These are phyloP conservation scores for Plectosphaerella cucumerina DNA, from an alignment of 2,329 filamentous ascomycete genomes.

Conservation along the genomic window DNA sequence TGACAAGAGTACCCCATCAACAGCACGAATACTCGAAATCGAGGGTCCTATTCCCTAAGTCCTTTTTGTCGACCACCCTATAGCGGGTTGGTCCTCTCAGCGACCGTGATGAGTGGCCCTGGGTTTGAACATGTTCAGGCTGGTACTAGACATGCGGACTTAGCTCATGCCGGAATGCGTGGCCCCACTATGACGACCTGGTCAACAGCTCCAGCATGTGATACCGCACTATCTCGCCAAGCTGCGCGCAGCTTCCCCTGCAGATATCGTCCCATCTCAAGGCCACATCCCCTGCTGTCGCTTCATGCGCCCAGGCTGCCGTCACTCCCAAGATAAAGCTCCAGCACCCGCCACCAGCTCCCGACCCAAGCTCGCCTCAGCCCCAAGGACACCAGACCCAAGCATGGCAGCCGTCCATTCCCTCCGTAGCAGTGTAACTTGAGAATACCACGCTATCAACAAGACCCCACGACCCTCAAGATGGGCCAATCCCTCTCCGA, in stretches of 20 bases:
- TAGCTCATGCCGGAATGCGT: not conserved
- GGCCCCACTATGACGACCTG: conserved; percentile 4
- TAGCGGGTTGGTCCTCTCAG: too few relatives aligned
- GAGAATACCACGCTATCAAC: not conserved
- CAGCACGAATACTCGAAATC: too few relatives aligned
- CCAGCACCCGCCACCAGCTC: too few relatives aligned
- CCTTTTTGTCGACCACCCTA: too few relatives aligned
- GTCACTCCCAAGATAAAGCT: not conserved
- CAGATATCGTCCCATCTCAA: too few relatives aligned
- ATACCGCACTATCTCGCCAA: too few relatives aligned
- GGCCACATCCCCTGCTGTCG: not conserved
- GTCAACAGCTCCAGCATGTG: not conserved
- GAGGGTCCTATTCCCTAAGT: too few relatives aligned
- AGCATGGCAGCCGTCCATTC: too few relatives aligned
- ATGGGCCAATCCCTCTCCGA: conserved; percentile 52
- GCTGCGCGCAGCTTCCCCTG: too few relatives aligned
- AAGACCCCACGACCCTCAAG: conserved; percentile 12
- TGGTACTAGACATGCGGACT: not conserved
- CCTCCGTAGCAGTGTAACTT: not conserved
- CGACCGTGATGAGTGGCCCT: too few relatives aligned
- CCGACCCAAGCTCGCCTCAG: not conserved
- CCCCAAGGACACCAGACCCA: too few relatives aligned
- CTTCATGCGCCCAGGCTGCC: not conserved
- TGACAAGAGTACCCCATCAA: too few relatives aligned
- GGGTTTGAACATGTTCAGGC: not conserved